These are phyloP conservation scores for Apiospora pterosperma DNA, from an alignment of 2,329 filamentous ascomycete species.

Conservation along the genomic window DNA sequence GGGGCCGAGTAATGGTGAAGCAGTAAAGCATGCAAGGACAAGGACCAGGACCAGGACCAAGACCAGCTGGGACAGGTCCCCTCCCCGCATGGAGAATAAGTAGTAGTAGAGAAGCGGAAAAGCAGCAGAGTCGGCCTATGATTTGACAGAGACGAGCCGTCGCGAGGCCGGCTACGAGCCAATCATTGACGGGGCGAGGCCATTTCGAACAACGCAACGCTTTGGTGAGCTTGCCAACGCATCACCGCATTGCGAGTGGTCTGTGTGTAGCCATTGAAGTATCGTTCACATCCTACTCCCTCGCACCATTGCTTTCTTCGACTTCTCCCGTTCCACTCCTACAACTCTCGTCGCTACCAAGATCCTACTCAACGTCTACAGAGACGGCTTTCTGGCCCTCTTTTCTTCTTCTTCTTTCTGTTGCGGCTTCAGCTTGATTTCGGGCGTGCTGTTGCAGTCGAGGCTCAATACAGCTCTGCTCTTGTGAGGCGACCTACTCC, in stretches of 20 bases:
- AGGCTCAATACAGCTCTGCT: not conserved
- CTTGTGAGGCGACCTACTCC: not conserved
- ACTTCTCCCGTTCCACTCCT: conserved; percentile 2
- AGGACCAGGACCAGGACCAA: not conserved
- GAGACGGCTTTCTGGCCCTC: not conserved
- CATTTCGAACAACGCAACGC: conserved; percentile 5
- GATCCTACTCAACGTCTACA: not conserved
- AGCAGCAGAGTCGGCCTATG: not conserved
- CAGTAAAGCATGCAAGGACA: not conserved
- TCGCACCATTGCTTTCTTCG: not conserved
- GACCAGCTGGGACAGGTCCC: not conserved
- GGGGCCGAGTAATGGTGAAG: not conserved
- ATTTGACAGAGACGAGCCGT: conserved; percentile 5
- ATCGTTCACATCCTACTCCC: conserved; percentile 1
- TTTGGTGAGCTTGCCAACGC: conserved; percentile 6
- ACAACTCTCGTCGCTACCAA: not conserved
- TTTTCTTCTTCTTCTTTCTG: no score
- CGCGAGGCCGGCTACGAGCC: not conserved
- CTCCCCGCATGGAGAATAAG: not conserved
- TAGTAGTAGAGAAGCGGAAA: not conserved
- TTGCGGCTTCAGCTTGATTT: not conserved
- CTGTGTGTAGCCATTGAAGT: conserved; percentile 8
- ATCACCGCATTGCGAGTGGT: conserved; percentile 9
- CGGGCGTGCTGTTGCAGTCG: not conserved
- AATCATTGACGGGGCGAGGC: conserved; percentile 2